phyloP scores from a whole-genome alignment of 1,139 yeast genomes.

The Scheffersomyces titani region DNA sequence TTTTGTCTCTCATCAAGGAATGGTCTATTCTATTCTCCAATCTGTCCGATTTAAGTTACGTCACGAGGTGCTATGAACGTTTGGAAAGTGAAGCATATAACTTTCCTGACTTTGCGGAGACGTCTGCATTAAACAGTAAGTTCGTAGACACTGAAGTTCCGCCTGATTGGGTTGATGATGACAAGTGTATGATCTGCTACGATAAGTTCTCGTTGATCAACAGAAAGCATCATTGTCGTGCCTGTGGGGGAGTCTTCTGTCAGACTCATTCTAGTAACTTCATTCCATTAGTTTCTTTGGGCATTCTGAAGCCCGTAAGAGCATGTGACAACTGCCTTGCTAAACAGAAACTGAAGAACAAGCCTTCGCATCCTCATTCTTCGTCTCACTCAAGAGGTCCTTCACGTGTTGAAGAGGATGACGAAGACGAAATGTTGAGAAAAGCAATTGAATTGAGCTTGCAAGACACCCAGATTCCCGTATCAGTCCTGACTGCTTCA shows the following conservation, averaged over 20 bases:
- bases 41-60: conserved; percentile 67
- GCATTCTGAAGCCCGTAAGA: conserved; percentile 85
- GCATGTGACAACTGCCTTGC: conserved; percentile 90
- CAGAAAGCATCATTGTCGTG: conserved; percentile 94
- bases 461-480: conserved; percentile 46
- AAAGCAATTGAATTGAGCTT: conserved; percentile 79
- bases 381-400: background rate
- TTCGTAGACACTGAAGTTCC: conserved; percentile 90
- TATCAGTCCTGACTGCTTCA: conserved; percentile 13
- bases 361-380: background rate
- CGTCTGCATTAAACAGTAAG: conserved; percentile 35
- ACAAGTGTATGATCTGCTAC: conserved; percentile 94
- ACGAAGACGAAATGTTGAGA: conserved; percentile 77
- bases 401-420: conserved; percentile 18
- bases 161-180: conserved; percentile 97
- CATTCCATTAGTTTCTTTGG: conserved; percentile 76
- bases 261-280: conserved; percentile 76
- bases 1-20: conserved; percentile 67
- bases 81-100: conserved; percentile 63
- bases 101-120: conserved; percentile 58
- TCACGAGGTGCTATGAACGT: conserved; percentile 60
- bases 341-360: conserved; percentile 42
- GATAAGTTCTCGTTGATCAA: conserved; percentile 76
- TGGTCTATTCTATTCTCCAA: conserved; percentile 78
- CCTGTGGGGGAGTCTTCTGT: conserved; percentile 95